phyloP scores from a whole-genome alignment of 371 early-diverging fungal genomes.

The Apophysomyces variabilis region DNA sequence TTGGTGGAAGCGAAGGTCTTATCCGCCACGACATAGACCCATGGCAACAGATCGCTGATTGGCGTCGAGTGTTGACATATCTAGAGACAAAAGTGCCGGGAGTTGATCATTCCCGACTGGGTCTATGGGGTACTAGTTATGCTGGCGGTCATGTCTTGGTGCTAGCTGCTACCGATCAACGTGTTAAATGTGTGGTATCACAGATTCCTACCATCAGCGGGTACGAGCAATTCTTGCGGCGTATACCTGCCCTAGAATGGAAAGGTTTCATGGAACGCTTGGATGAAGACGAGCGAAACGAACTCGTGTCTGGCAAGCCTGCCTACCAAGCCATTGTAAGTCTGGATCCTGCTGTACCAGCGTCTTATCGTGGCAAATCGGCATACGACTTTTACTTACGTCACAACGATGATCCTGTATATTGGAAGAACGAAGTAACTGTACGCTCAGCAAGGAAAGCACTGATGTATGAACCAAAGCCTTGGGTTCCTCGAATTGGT shows the following conservation, averaged over 20 bases:
- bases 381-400: constrained; percentile 8
- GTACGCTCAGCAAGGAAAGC: constrained; percentile 3
- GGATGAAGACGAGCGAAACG: constrained; percentile 2
- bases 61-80: background rate
- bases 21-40: constrained; percentile 1
- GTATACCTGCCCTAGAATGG: background rate
- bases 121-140: constrained; percentile 1
- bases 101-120: background rate
- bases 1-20: background rate
- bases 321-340: constrained; percentile 6
- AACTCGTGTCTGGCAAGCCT: background rate
- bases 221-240: constrained; percentile 2
- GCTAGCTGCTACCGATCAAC: background rate
- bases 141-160: background rate
- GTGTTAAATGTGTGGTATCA: background rate
- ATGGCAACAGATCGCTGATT: constrained; percentile 5
- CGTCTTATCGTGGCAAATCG: background rate
- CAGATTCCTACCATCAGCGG: background rate
- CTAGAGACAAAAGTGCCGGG: background rate
- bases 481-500: constrained; percentile 7
- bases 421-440: constrained; percentile 3
- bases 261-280: background rate
- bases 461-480: constrained; percentile 3
- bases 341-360: background rate
- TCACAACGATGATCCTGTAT: background rate